Percentiles rank a stretch among this genome's conserved stretches.
phyloP scores from a whole-genome alignment of 2,329 filamentous ascomycete species.

The Stagonosporopsis cucurbitacearum region DNA sequence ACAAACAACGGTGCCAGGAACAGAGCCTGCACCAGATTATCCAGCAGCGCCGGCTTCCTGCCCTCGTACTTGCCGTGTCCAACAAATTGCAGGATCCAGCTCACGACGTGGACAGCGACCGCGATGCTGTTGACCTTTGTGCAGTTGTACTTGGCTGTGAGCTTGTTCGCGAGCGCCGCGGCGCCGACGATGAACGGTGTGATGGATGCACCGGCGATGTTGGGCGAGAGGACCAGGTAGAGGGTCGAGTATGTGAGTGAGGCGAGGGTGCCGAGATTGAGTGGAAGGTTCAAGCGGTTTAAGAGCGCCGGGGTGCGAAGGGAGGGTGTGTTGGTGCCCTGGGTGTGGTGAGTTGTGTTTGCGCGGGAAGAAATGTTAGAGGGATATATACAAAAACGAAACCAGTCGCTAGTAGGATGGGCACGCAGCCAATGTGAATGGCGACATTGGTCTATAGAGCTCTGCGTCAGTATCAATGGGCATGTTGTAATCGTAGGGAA shows the following conservation, averaged over 20 bases:
- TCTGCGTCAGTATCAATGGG: background rate
- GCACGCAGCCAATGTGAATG: slow-evolving; percentile 82
- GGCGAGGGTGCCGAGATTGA: slow-evolving; percentile 56
- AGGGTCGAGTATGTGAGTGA: slow-evolving; percentile 72
- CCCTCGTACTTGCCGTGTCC: slow-evolving; percentile 90
- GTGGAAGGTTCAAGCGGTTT: slow-evolving; percentile 46
- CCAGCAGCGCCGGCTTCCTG: slow-evolving; percentile 83
- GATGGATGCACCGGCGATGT: slow-evolving; percentile 77
- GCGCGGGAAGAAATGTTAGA: background rate
- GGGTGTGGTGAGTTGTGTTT: background rate
- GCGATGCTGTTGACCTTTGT: slow-evolving; percentile 66
- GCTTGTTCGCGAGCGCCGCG: slow-evolving; percentile 75
- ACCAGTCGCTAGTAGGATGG: slow-evolving; percentile 71
- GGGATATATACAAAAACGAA: slow-evolving; percentile 74
- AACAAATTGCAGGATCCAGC: slow-evolving; percentile 88
- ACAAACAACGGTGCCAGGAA: slow-evolving; percentile 95
- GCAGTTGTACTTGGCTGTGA: slow-evolving; percentile 65
- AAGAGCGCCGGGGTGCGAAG: slow-evolving; percentile 48
- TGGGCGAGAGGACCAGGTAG: slow-evolving; percentile 89
- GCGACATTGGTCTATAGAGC: slow-evolving; percentile 68
- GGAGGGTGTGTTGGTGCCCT: slow-evolving; percentile 64
- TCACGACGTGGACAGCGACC: slow-evolving; percentile 70
- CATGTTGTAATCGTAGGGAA: background rate
- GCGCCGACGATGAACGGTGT: slow-evolving; percentile 75
- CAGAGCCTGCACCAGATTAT: slow-evolving; percentile 89